Percentiles rank a stretch among this genome's conserved stretches.
These are phyloP conservation scores for Globisporangium sylvaticum DNA, from an alignment of 352 stramenopile genomes.

Conservation along the genomic window DNA sequence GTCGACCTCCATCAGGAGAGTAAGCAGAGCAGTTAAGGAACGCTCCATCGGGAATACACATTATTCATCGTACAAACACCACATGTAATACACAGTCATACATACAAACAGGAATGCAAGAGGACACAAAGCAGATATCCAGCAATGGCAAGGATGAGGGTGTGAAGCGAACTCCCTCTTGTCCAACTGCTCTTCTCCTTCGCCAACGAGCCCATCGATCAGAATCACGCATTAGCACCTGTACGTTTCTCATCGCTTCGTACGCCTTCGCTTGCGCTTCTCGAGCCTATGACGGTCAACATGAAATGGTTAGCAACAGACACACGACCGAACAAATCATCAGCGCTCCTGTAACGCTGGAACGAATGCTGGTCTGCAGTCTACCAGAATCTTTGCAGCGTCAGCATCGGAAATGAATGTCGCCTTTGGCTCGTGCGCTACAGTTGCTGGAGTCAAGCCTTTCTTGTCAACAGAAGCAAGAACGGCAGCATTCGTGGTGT, in stretches of 20 bases:
- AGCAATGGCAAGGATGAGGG: not conserved
- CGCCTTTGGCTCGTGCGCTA: not conserved
- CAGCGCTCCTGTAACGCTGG: too few species aligned
- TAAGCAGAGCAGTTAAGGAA: not conserved
- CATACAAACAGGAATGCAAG: not conserved
- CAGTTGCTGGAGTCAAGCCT: not conserved
- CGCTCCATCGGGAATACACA: not conserved
- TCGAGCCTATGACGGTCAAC: slow-evolving; percentile 14
- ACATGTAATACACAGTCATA: not conserved
- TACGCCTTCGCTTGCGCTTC: slow-evolving; percentile 26
- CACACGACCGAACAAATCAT: not conserved
- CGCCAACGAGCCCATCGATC: not conserved
- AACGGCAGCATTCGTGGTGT: not conserved
- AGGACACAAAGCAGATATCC: slow-evolving; percentile 10
- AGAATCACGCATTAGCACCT: slow-evolving; percentile 12
- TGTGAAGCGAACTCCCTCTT: not conserved
- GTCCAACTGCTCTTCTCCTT: not conserved
- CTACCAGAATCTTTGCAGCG: slow-evolving; percentile 18
- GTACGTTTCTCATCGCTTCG: slow-evolving; percentile 22
- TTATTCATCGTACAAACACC: not conserved
- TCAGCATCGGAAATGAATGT: slow-evolving; percentile 9
- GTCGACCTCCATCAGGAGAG: not conserved
- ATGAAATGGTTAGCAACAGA: not conserved
- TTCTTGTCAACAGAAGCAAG: not conserved
- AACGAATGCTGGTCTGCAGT: not conserved